Evolutionary conservation across 345 rosid genomes (phyloP).

Genomic region (Euphorbia lathyris): DNA sequence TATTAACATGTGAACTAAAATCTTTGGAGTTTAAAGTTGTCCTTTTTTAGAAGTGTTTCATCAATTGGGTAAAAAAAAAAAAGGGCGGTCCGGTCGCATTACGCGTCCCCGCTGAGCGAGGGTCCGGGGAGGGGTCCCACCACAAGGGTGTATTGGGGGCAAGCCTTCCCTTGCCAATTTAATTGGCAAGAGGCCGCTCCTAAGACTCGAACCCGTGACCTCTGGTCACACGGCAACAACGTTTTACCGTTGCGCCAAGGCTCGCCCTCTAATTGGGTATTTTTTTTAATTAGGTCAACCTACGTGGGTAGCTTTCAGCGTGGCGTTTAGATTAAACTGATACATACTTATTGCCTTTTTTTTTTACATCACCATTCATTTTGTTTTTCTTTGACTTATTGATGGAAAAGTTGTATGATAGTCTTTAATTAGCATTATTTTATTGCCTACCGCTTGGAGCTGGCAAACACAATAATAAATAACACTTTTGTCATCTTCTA

Average conservation of each 20-base stretch:
- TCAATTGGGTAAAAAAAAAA: too few species aligned
- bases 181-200: too few species aligned
- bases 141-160: too few species aligned
- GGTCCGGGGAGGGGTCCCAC: too few species aligned
- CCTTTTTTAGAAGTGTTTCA: not conserved
- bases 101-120: too few species aligned
- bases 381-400: slow-evolving; percentile 1
- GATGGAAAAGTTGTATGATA: not conserved
- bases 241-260: too few species aligned
- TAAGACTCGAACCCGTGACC: too few species aligned
- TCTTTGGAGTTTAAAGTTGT: too few species aligned
- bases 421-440: not conserved
- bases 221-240: too few species aligned
- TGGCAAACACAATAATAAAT: not conserved
- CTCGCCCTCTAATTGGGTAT: not conserved
- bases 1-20: too few species aligned
- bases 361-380: not conserved
- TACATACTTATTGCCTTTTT: not conserved
- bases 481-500: not conserved
- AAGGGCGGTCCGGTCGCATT: too few species aligned
- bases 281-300: not conserved
- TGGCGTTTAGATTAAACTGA: not conserved
- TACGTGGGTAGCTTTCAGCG: not conserved
- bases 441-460: not conserved
- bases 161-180: too few species aligned